Base-by-base conservation (phyloP, 768 basidiomycete species). In the Lentinus tigrinus region DNA sequence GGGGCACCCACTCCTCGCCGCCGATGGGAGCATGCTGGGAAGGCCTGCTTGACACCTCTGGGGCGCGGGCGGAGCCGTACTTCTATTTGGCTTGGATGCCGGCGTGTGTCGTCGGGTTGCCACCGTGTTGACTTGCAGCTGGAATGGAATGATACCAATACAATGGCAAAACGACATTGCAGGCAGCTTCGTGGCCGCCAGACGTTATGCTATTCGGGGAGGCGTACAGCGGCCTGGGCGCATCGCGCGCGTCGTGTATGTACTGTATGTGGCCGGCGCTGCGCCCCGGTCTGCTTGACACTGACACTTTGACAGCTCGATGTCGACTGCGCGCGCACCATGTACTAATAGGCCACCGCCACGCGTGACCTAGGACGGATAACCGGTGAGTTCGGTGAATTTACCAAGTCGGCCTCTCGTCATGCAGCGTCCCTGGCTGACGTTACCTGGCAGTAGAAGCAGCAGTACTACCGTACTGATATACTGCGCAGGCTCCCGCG, bases 371-470 rank as follows among this genome's bases (percentile, higher is more conserved):
- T 36, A 23, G 26, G 26, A 26, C 24, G 24, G 9, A 31, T 27
- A n/a, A 27, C 52, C 52, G 52, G 42, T 44, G 52, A 53, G 42
- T 53, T 44, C 52, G 42, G 52, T 23, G 40, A 44, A 31, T 53
- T 53, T 7, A 44, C 31, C 11, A 27, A n/a, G 8, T 13, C n/a
- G 40, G 28, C 52, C 14, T 34, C 27, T 24, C 23, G n/a, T 1
- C 19, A 19, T 13, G n/a, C 43, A 19, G 21, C 43, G 43, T 19
- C 43, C 43, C 23, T 6, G n/a, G n/a, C 31, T 31, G 31, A 31
- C 31, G 31, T 31, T 31, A 31, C 11, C 31, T 31, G 7, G 31
- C 31, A 31, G 7, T 11, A 31, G 31, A 31, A 31, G 31, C 31
- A 31, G 31, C 11, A 11, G 31, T 11, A 31, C 31, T 31, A 11